Evolutionary conservation across 2,329 filamentous ascomycete species (phyloP).

Genomic region (Aotearoamyces nothofagi): DNA sequence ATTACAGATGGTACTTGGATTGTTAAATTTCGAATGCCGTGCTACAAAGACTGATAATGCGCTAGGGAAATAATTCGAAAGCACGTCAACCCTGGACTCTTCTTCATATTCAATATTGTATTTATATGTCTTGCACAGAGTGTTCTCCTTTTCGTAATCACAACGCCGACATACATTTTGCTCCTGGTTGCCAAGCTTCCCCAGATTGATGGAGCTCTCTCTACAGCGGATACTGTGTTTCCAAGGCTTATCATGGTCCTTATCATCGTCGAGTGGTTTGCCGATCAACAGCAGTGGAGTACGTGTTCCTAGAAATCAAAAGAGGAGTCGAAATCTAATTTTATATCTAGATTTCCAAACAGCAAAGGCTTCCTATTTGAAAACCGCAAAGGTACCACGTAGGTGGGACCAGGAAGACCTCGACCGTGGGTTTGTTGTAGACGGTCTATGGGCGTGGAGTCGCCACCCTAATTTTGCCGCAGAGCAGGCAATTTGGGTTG

Average conservation of each 20-base stretch:
- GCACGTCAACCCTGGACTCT: slow-evolving; percentile 41
- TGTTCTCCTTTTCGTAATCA: slow-evolving; percentile 64
- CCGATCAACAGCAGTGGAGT: slow-evolving; percentile 90
- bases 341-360: slow-evolving; percentile 51
- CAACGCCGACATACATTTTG: slow-evolving; percentile 71
- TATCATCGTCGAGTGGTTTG: slow-evolving; percentile 57
- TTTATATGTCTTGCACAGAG: slow-evolving; percentile 83
- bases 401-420: slow-evolving; percentile 58
- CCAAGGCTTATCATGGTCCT: slow-evolving; percentile 37
- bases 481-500: slow-evolving; percentile 82
- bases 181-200: slow-evolving; percentile 56
- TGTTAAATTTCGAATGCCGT: not conserved
- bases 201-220: slow-evolving; percentile 25
- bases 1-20: slow-evolving; percentile 63
- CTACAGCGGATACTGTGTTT: slow-evolving; percentile 40
- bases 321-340: not conserved
- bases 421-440: slow-evolving; percentile 76
- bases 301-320: slow-evolving; percentile 16
- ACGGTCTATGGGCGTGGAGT: slow-evolving; percentile 74
- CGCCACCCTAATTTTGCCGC: slow-evolving; percentile 91
- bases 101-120: slow-evolving; percentile 74
- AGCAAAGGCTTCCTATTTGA: slow-evolving; percentile 64
- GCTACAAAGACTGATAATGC: slow-evolving; percentile 3
- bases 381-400: slow-evolving; percentile 53
- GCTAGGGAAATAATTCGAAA: slow-evolving; percentile 54